A percentile compares a stretch with the other conserved stretches of the same genome.
Conservation (phyloP, 257 asterid species). For the Solanum stenotomum region DNA sequence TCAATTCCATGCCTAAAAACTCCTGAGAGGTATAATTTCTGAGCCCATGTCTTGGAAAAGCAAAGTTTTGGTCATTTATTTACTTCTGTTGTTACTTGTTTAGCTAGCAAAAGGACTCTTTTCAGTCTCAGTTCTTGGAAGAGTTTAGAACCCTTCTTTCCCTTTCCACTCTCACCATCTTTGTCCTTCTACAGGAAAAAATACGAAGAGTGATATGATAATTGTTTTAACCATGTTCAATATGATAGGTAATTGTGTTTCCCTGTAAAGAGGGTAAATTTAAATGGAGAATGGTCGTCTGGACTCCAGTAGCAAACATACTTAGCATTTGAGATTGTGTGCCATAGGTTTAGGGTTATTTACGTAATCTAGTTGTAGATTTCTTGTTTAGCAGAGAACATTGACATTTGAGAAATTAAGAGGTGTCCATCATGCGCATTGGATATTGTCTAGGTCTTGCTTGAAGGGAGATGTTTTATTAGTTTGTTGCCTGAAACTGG, state of each 20-base stretch:
- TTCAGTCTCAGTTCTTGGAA: neutral
- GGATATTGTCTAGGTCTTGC: neutral
- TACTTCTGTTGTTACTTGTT: neutral
- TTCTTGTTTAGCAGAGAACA: neutral
- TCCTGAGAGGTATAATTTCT: slow-evolving; percentile 65
- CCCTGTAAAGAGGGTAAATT: neutral
- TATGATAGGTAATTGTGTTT: neutral
- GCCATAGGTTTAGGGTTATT: neutral
- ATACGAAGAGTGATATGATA: neutral
- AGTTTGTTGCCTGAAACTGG: neutral
- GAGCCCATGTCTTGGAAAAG: neutral
- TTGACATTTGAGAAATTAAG: neutral
- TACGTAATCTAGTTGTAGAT: neutral
- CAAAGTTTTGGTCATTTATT: neutral
- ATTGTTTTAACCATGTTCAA: neutral
- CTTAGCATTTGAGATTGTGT: neutral
- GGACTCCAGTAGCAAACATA: neutral
- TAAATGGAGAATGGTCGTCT: neutral
- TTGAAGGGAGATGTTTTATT: neutral
- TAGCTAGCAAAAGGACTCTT: neutral
- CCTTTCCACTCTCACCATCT: neutral
- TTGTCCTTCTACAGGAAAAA: neutral
- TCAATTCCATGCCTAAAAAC: slow-evolving; percentile 77
- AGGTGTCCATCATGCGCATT: neutral
- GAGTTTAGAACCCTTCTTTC: neutral